These are phyloP conservation scores for Achaetomium macrosporum DNA, from an alignment of 2,329 filamentous ascomycete genomes.

Conservation along the genomic window DNA sequence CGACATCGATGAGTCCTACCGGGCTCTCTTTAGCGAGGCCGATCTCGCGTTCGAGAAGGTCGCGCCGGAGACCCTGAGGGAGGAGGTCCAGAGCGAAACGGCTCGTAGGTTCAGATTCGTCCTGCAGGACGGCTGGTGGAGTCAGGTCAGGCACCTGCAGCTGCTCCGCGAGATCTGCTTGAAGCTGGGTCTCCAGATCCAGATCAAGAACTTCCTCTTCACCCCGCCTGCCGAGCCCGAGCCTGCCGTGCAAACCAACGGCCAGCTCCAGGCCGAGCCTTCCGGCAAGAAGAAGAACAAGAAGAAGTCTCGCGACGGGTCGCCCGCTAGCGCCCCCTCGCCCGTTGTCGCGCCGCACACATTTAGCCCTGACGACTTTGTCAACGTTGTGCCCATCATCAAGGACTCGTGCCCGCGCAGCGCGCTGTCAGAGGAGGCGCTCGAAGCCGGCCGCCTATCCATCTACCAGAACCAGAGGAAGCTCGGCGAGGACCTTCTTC, in stretches of 20 bases:
- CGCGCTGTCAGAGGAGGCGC: conserved; percentile 84
- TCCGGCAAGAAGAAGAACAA: conserved; percentile 57
- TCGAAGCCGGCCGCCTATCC: conserved; percentile 95
- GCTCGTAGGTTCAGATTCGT: conserved; percentile 69
- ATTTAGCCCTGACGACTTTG: conserved; percentile 77
- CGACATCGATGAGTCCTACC: conserved; percentile 69
- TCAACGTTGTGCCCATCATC: conserved; percentile 89
- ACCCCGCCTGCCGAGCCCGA: conserved; percentile 8
- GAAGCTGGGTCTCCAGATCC: conserved; percentile 85
- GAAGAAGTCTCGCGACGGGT: conserved; percentile 52
- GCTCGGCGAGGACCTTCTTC: conserved; percentile 86
- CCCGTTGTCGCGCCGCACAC: conserved; percentile 45
- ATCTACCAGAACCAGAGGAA: conserved; percentile 92
- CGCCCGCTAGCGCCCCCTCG: conserved; percentile 41
- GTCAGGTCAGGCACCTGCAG: conserved; percentile 66
- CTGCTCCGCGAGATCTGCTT: conserved; percentile 82
- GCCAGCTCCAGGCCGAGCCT: conserved; percentile 30
- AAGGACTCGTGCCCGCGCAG: conserved; percentile 93
- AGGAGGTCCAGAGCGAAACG: conserved; percentile 67
- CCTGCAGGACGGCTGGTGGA: conserved; percentile 62
- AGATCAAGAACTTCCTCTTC: conserved; percentile 71
- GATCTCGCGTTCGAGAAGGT: conserved; percentile 76
- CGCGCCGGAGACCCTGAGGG: conserved; percentile 65
- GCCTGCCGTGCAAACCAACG: conserved; percentile 32
- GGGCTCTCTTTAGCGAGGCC: conserved; percentile 70